Percentiles rank a stretch among this genome's conserved stretches.
Conservation (phyloP, 768 basidiomycete genomes). For the Plicaturopsis crispa region DNA sequence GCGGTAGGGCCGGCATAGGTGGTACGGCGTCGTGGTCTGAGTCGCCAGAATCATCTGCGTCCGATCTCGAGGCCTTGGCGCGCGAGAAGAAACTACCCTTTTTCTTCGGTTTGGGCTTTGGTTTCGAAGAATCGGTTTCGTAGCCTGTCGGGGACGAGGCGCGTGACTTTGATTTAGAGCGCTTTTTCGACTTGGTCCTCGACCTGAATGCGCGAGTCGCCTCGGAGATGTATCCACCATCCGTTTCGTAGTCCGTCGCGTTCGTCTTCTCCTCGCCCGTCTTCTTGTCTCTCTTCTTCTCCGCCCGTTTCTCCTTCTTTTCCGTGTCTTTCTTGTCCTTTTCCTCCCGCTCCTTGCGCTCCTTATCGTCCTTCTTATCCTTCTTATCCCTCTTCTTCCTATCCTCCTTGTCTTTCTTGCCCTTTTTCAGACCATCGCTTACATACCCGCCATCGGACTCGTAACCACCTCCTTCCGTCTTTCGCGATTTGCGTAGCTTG, state of each 20-base stretch:
- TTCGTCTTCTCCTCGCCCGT: conserved; percentile 11
- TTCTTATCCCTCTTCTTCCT: conserved; percentile 16
- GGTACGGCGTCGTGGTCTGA: conserved; percentile 11
- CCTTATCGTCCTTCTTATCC: conserved; percentile 14
- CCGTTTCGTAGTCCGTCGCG: conserved; percentile 22
- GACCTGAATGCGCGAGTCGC: conserved; percentile 2
- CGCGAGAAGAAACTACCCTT: conserved; percentile 38
- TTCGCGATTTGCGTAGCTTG: conserved; percentile 30
- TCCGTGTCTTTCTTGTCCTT: conserved; percentile 25
- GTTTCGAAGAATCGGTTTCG: conserved; percentile 16
- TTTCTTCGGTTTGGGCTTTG: conserved; percentile 24
- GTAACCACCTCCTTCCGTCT: conserved; percentile 38
- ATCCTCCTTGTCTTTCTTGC: conserved; percentile 16
- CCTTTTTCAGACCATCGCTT: conserved; percentile 31
- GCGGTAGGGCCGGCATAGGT: conserved; percentile 18
- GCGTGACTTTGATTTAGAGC: conserved; percentile 6
- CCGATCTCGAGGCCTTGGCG: conserved; percentile 31
- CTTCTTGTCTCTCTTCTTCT: conserved; percentile 18
- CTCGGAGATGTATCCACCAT: conserved; percentile 19
- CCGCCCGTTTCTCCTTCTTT: conserved; percentile 14
- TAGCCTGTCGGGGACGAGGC: conserved; percentile 10
- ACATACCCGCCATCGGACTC: conserved; percentile 47
- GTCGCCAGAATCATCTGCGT: conserved; percentile 24
- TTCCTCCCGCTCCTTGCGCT: conserved; percentile 14
- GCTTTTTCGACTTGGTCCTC: conserved; percentile 14